Base-by-base conservation (phyloP, 2,329 filamentous ascomycete species). In the Sordariomycetes sp. region DNA sequence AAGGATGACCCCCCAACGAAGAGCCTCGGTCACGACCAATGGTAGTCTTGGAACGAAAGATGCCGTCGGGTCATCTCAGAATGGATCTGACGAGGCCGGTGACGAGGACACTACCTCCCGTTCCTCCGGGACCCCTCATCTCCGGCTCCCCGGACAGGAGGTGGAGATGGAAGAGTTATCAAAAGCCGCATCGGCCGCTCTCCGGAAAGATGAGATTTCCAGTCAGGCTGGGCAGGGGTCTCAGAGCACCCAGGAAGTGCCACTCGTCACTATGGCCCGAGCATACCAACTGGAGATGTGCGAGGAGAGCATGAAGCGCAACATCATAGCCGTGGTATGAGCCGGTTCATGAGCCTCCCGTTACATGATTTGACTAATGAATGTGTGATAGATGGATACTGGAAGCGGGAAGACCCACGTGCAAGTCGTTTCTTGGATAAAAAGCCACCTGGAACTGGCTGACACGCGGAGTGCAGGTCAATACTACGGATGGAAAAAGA, bases 221-320 rank as follows among this genome's bases (percentile, higher is more conserved):
- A 53, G 28, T 2, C 28, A 53, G 35, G 24, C 28, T 20, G 10
- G 20, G 12, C 24, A 72, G 86, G 52, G 22, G 15, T 35, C 22
- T 20, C 50, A 54, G 25, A 22, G 55, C 22, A 20, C 52, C 15
- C 22, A 56, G 3, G 45, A 59, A n/a, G 58, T 59, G 17, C 57
- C 62, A 8, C 59, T 58, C 22, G 61, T 67, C 48, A 72, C 80
- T 62, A 67, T 70, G 58, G 67, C 78, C 20, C 72, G 86, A 53
- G 80, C 78, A 1, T 92, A 91, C 63, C 87, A 92, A 68, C 65
- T 80, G 22, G 88, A 91, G 69, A 90, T 92, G 87, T 75, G 88
- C 56, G 77, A 85, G 59, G 77, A 80, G 64, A 89, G 86, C 64
- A 72, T 88, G 63, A 76, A 78, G 60, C 72, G 76, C 53, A 91